Conservation (phyloP, 176 grass and related monocot genomes). For the Avena atlantica region DNA sequence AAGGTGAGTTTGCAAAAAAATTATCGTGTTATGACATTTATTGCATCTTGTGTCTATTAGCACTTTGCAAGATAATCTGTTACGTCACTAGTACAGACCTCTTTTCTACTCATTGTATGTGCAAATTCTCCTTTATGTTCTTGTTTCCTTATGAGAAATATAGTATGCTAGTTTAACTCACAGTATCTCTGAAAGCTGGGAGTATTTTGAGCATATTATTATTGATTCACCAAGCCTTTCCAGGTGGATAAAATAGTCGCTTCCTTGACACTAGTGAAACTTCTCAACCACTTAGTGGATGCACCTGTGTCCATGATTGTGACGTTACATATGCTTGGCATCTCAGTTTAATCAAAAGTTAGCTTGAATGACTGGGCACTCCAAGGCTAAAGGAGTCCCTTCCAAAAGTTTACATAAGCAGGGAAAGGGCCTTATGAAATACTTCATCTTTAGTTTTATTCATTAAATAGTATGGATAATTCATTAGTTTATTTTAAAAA, state of each 20-base stretch:
- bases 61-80: constrained; percentile 30
- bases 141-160: constrained; percentile 19
- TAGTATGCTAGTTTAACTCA: constrained; percentile 8
- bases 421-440: constrained; percentile 26
- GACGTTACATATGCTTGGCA: constrained; percentile 31
- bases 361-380: constrained; percentile 27
- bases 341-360: constrained; percentile 46
- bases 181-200: constrained; percentile 19
- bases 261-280: background rate
- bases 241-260: constrained; percentile 25
- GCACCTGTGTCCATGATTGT: constrained; percentile 40
- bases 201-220: constrained; percentile 30
- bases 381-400: background rate
- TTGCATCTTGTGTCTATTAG: background rate
- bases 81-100: constrained; percentile 12
- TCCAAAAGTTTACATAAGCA: constrained; percentile 28
- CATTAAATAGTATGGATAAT: constrained; percentile 10
- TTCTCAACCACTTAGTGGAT: constrained; percentile 39
- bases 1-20: constrained; percentile 61
- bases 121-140: constrained; percentile 28
- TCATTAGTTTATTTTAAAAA: constrained; percentile 15
- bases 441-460: constrained; percentile 10
- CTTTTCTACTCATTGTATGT: constrained; percentile 21
- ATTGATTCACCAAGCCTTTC: constrained; percentile 33
- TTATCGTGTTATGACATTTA: background rate